Percentiles rank a stretch among this genome's conserved stretches.
Conservation (phyloP, 306 rosid species). For the Vicia sativa region DNA sequence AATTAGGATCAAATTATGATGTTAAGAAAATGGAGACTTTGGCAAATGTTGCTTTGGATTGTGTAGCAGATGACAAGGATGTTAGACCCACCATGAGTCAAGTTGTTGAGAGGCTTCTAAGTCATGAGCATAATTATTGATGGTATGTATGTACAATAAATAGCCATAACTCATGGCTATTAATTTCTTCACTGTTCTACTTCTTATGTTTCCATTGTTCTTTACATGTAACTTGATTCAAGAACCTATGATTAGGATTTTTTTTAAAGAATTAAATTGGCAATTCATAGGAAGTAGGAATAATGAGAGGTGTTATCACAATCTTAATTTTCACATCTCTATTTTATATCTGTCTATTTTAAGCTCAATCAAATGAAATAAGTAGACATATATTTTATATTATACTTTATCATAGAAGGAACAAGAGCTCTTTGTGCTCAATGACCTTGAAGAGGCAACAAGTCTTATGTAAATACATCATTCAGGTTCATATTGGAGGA, state of each 20-base stretch:
- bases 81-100: background rate
- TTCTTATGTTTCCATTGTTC: background rate
- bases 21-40: background rate
- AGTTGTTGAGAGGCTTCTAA: background rate
- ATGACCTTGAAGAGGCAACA: too few relatives aligned
- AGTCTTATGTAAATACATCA: too few relatives aligned
- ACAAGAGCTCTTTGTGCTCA: too few relatives aligned
- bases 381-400: too few relatives aligned
- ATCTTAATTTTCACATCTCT: background rate
- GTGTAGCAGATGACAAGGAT: background rate
- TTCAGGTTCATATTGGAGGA: too few relatives aligned
- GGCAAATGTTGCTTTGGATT: background rate
- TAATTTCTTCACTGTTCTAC: too few relatives aligned
- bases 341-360: background rate
- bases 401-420: too few relatives aligned
- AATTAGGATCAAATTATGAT: background rate
- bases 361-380: too few relatives aligned
- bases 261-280: background rate
- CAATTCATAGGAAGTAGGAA: background rate
- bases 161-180: background rate
- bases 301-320: background rate
- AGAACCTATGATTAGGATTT: background rate
- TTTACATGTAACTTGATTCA: background rate
- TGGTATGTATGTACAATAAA: background rate
- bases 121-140: background rate